Percentiles rank a stretch among this genome's conserved stretches.
phyloP scores from a whole-genome alignment of 768 basidiomycete species.

The Psilocybe azurescens region DNA sequence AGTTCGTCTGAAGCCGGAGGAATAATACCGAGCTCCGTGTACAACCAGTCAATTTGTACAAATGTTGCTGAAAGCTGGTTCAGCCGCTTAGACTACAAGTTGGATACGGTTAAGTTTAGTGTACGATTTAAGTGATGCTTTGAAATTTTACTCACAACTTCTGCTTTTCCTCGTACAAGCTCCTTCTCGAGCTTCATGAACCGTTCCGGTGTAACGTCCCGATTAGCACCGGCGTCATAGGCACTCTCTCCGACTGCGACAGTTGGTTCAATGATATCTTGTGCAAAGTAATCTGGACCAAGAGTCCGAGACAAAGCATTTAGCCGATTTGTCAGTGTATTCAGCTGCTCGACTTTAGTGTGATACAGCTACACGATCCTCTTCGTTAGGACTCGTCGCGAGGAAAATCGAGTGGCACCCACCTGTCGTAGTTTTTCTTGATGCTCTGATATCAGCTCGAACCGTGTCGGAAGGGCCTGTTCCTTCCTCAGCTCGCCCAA shows the following conservation, averaged over 20 bases:
- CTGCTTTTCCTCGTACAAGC: constrained; percentile 82
- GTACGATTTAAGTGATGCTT: neutral
- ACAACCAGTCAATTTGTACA: constrained; percentile 81
- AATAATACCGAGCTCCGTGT: constrained; percentile 79
- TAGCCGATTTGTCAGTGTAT: constrained; percentile 72
- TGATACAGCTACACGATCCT: constrained; percentile 60
- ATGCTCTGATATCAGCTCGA: constrained; percentile 68
- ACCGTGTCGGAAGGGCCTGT: constrained; percentile 72
- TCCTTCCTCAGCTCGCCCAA: constrained; percentile 76
- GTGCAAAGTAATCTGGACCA: constrained; percentile 60
- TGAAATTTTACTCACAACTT: constrained; percentile 64
- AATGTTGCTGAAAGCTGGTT: constrained; percentile 66
- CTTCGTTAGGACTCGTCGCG: neutral
- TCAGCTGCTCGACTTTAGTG: constrained; percentile 77
- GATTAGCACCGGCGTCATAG: constrained; percentile 45
- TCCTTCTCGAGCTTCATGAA: constrained; percentile 86
- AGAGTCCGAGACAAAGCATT: constrained; percentile 61
- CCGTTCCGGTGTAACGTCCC: constrained; percentile 81
- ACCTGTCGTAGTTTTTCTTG: constrained; percentile 85
- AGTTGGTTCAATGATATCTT: constrained; percentile 57
- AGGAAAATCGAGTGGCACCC: constrained; percentile 54
- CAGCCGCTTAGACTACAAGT: constrained; percentile 67
- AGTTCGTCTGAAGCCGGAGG: constrained; percentile 60
- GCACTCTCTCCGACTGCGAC: constrained; percentile 46
- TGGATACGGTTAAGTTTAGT: neutral